phyloP scores from a whole-genome alignment of 73 alveolate genomes.

The Effrenium voratum region DNA sequence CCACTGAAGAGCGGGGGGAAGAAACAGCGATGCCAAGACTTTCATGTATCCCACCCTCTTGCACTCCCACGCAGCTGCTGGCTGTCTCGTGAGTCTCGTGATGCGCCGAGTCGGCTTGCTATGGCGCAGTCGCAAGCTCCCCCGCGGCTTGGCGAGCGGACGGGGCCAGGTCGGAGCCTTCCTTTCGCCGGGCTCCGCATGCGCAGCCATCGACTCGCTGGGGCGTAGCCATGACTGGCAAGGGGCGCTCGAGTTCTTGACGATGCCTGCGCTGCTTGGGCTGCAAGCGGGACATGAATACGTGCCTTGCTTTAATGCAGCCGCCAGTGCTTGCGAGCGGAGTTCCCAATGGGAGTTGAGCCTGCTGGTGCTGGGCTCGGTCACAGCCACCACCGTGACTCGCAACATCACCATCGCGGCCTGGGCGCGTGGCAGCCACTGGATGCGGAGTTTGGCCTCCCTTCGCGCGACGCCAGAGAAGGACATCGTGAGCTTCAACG shows the following conservation, averaged over 20 bases:
- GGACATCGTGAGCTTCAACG: conserved; percentile 23
- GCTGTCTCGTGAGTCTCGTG: too few relatives aligned
- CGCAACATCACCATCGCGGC: conserved; percentile 42
- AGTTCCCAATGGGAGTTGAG: neutral
- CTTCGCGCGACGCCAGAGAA: neutral
- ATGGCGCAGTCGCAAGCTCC: too few relatives aligned
- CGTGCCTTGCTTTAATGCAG: conserved; percentile 1
- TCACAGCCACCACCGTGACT: neutral
- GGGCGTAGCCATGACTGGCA: neutral
- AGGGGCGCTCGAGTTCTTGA: neutral
- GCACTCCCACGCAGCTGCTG: too few relatives aligned
- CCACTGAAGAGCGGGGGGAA: too few relatives aligned
- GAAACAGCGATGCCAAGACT: too few relatives aligned
- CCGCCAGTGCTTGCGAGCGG: neutral
- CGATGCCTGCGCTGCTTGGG: too few relatives aligned
- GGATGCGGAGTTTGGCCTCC: conserved; percentile 21
- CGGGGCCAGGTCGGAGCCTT: too few relatives aligned
- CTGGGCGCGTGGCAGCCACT: conserved; percentile 45
- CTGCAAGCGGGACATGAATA: conserved; percentile 6
- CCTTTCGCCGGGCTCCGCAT: too few relatives aligned
- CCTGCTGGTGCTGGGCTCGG: neutral
- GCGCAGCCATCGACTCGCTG: neutral
- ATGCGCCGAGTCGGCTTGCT: too few relatives aligned
- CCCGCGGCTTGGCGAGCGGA: too few relatives aligned
- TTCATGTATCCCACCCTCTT: too few relatives aligned